Evolutionary conservation across 2,329 filamentous ascomycete genomes (phyloP), one percentile per base, ranked within the genome.

Genomic region (Fusarium proliferatum): DNA sequence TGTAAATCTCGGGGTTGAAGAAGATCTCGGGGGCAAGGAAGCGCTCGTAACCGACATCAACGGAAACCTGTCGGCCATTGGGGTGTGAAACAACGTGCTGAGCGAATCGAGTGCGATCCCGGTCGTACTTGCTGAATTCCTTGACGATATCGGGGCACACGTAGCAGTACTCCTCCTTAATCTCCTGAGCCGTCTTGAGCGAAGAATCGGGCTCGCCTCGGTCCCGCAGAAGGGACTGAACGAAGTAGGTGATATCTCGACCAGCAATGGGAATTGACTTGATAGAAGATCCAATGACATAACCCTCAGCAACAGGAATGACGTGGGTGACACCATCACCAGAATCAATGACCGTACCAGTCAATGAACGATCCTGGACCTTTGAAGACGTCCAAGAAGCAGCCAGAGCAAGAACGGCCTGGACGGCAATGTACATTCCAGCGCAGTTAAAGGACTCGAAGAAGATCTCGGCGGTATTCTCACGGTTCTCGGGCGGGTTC

Each of bases 361-460:
- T 99, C 70, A 99, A 87, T 48, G 96, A 98, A 77, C 96, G 91
- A 80, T 99, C 96, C 53, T 96, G 95, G 21, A 98, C 96, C 86
- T 98, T 99, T 60, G 95, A 97, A 55, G 95, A 98, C 34, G 96
- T 99, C 96, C 96, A 99, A 13, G 96, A 98, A 26, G 97, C 96
- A 49, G 96, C 96, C 51, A 99, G 90, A 21, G 97, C 96, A 63
- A 99, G 92, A 28, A 99, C 96, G 38, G 96, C 96, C 85, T 99
- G 96, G 19, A 99, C 96, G 52, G 96, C 96, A 82, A 99, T 99
- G 85, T 99, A 99, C 75, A 99, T 92, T 85, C 96, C 96, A 66
- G 96, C 96, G 83, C 96, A 98, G 86, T 99, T 99, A 88, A 99
- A 99, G 7, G 96, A 98, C 82, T 99, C 96, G 86, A 99, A 99